Conservation (phyloP, 352 stramenopile species). For the Pythium sukuiense region DNA sequence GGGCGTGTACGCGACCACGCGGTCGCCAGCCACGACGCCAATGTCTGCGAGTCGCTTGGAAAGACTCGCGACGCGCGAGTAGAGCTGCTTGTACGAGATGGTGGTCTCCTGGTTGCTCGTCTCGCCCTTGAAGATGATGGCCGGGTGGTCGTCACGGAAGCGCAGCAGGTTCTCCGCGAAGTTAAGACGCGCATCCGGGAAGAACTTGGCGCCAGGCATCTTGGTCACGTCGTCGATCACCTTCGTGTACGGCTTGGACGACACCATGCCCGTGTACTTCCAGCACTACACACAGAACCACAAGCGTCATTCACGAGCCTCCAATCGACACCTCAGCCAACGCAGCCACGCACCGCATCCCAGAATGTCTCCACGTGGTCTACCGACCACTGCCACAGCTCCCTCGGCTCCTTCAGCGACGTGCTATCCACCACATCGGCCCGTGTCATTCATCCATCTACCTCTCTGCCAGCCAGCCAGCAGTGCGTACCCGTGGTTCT, state of each 20-base stretch:
- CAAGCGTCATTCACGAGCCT: not conserved
- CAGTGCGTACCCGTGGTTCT: constrained; percentile 39
- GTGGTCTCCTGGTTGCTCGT: constrained; percentile 55
- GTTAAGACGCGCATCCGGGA: constrained; percentile 60
- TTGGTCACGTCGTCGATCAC: constrained; percentile 63
- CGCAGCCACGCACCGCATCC: constrained; percentile 31
- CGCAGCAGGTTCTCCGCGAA: constrained; percentile 78
- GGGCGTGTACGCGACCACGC: constrained; percentile 66
- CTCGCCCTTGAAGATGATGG: constrained; percentile 76
- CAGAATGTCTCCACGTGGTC: constrained; percentile 68
- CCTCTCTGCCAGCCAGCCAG: not conserved
- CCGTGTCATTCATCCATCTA: not conserved
- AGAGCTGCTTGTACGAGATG: constrained; percentile 70
- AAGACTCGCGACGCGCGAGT: constrained; percentile 52
- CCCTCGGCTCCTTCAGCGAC: constrained; percentile 40
- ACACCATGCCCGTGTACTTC: constrained; percentile 70
- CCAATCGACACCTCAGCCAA: not conserved
- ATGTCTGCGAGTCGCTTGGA: constrained; percentile 43
- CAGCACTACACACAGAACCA: constrained; percentile 39
- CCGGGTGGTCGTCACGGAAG: constrained; percentile 67
- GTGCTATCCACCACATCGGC: constrained; percentile 30
- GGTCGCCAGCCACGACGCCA: constrained; percentile 54
- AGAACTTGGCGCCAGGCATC: constrained; percentile 78
- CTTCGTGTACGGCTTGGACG: constrained; percentile 51
- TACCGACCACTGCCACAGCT: constrained; percentile 74